A percentile compares a stretch with the other conserved stretches of the same genome.
phyloP scores from a whole-genome alignment of 2,329 filamentous ascomycete species.

The Phyllosticta citrichinensis region DNA sequence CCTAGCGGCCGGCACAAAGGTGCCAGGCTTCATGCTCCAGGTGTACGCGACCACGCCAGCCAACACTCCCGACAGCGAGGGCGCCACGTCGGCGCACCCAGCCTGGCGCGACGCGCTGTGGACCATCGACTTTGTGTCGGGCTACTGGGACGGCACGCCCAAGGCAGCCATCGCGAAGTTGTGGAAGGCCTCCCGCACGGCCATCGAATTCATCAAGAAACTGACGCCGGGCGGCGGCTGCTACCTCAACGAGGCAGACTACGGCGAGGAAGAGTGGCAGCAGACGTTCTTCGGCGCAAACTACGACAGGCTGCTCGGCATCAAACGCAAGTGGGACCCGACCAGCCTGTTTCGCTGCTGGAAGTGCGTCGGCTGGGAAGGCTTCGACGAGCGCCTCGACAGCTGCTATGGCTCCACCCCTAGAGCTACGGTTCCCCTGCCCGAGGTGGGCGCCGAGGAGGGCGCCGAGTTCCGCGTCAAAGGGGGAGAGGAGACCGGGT shows the following conservation, averaged over 20 bases:
- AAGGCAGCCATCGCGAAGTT: not conserved
- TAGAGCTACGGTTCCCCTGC: not conserved
- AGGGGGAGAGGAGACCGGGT: not conserved
- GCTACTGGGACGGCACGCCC: slow-evolving; percentile 20
- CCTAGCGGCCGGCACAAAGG: slow-evolving; percentile 15
- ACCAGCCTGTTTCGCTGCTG: slow-evolving; percentile 11
- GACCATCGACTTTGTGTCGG: slow-evolving; percentile 14
- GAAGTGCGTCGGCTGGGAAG: slow-evolving; percentile 14
- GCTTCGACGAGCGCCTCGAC: slow-evolving; percentile 1
- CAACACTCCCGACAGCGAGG: slow-evolving; percentile 21
- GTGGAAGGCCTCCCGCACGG: slow-evolving; percentile 15
- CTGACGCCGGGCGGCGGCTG: slow-evolving; percentile 25
- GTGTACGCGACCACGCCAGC: slow-evolving; percentile 26
- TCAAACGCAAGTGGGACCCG: slow-evolving; percentile 20
- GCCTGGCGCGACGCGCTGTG: slow-evolving; percentile 24
- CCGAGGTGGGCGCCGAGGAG: not conserved
- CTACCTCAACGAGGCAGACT: slow-evolving; percentile 10
- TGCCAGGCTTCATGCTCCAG: slow-evolving; percentile 13
- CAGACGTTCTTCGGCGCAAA: slow-evolving; percentile 13
- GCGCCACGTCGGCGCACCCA: slow-evolving; percentile 23
- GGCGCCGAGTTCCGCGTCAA: not conserved
- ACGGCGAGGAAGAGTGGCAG: slow-evolving; percentile 7
- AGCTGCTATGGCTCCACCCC: slow-evolving; percentile 4
- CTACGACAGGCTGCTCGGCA: slow-evolving; percentile 13
- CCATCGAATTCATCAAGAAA: slow-evolving; percentile 23